Evolutionary conservation across 768 basidiomycete genomes (phyloP).

Genomic region (Mycena chlorophos): DNA sequence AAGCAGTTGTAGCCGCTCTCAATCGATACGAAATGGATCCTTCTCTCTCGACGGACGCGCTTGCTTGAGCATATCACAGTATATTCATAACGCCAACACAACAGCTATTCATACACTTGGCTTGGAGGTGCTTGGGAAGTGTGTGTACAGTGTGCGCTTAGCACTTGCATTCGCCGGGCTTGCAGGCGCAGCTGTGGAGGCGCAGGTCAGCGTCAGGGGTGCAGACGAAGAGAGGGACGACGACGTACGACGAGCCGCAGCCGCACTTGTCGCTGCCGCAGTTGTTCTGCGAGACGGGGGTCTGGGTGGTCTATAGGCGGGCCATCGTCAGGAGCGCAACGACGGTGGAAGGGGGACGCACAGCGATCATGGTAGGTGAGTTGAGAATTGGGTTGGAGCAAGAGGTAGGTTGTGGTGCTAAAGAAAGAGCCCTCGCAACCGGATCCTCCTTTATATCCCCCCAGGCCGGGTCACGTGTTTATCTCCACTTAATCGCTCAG

Average conservation of each 20-base stretch:
- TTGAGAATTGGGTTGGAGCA: conserved; percentile 14
- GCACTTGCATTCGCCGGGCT: conserved; percentile 67
- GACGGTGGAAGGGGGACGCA: conserved; percentile 28
- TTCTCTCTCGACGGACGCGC: not conserved
- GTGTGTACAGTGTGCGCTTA: conserved; percentile 30
- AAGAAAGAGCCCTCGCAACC: not conserved
- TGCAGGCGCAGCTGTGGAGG: conserved; percentile 54
- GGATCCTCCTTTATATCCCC: not conserved
- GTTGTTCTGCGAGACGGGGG: conserved; percentile 42
- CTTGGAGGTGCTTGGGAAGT: not conserved
- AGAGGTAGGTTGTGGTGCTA: conserved; percentile 10
- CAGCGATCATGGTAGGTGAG: conserved; percentile 40
- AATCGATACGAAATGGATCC: conserved; percentile 6
- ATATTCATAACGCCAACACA: conserved; percentile 19
- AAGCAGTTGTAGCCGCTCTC: conserved; percentile 7
- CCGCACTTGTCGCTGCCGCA: conserved; percentile 52
- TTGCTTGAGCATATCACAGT: conserved; percentile 21
- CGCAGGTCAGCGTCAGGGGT: conserved; percentile 2
- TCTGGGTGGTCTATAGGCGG: conserved; percentile 32
- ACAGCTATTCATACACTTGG: conserved; percentile 22
- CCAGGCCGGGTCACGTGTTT: not conserved
- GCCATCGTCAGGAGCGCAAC: conserved; percentile 1
- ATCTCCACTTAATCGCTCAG: conserved; percentile 16
- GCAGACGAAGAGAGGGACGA: not conserved
- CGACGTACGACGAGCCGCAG: conserved; percentile 50